Evolutionary conservation across 2,329 filamentous ascomycete species (phyloP).

Genomic region (Ceratocystis ficicola): DNA sequence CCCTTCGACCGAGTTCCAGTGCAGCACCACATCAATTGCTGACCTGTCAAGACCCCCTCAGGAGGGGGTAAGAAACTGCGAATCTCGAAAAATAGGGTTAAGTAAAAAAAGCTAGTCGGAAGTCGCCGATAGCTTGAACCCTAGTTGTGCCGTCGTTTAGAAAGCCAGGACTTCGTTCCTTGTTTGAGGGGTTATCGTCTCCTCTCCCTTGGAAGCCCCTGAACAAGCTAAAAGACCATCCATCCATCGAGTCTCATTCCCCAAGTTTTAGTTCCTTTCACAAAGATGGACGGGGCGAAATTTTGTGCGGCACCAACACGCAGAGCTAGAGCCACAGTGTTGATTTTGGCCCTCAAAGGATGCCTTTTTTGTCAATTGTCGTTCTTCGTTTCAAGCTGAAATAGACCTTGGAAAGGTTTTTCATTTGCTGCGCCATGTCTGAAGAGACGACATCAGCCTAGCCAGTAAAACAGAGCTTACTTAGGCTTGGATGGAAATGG

Average conservation of each 20-base stretch:
- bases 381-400: not conserved
- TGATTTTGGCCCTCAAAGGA: not conserved
- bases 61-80: not conserved
- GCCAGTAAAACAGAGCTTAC: not conserved
- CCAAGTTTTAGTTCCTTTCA: not conserved
- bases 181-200: too few relatives aligned
- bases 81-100: not conserved
- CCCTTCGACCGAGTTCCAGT: not conserved
- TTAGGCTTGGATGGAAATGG: not conserved
- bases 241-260: not conserved
- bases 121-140: not conserved
- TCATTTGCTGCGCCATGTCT: not conserved
- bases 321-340: conserved; percentile 1
- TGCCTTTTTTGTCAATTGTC: not conserved
- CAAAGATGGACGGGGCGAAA: not conserved
- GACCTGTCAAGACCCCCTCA: not conserved
- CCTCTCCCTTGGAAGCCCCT: not conserved
- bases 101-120: not conserved
- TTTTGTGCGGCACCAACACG: not conserved
- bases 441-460: not conserved
- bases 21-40: not conserved
- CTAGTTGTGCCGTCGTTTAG: not conserved
- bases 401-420: not conserved
- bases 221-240: not conserved
- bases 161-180: too few relatives aligned